Evolutionary conservation across 2,329 filamentous ascomycete genomes (phyloP).

Genomic region (Pseudogymnoascus sp.): DNA sequence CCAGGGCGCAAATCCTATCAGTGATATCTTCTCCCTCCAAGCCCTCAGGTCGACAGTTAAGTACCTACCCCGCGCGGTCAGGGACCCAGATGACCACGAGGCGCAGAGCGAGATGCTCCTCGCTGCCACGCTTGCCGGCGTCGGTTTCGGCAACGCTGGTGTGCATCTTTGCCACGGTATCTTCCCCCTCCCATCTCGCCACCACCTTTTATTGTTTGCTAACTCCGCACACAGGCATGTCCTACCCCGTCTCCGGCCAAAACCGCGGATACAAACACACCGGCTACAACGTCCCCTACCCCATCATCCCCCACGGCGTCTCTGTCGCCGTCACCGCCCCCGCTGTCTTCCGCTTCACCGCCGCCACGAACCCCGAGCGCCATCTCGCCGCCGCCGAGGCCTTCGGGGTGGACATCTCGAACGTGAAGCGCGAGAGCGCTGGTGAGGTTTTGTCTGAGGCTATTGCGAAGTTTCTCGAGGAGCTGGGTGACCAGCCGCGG

Average conservation of each 20-base stretch:
- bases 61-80: constrained; percentile 83
- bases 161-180: constrained; percentile 73
- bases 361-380: constrained; percentile 81
- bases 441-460: constrained; percentile 85
- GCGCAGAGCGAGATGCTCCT: constrained; percentile 95
- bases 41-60: constrained; percentile 79
- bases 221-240: constrained; percentile 60
- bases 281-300: constrained; percentile 71
- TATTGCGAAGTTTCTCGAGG: constrained; percentile 70
- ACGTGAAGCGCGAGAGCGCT: constrained; percentile 82
- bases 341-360: constrained; percentile 91
- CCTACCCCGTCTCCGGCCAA: constrained; percentile 92
- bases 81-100: constrained; percentile 83
- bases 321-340: constrained; percentile 91
- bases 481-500: constrained; percentile 82
- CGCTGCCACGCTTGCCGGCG: constrained; percentile 86
- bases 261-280: constrained; percentile 85
- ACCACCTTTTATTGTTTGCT: too few species aligned
- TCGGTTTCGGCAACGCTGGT: constrained; percentile 95
- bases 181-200: too few species aligned
- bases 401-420: constrained; percentile 83
- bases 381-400: constrained; percentile 84
- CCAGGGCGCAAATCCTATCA: constrained; percentile 95
- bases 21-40: constrained; percentile 89
- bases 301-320: constrained; percentile 93